Evolutionary conservation across 371 early-diverging fungal species (phyloP).

Genomic region (Mortierella sp.): DNA sequence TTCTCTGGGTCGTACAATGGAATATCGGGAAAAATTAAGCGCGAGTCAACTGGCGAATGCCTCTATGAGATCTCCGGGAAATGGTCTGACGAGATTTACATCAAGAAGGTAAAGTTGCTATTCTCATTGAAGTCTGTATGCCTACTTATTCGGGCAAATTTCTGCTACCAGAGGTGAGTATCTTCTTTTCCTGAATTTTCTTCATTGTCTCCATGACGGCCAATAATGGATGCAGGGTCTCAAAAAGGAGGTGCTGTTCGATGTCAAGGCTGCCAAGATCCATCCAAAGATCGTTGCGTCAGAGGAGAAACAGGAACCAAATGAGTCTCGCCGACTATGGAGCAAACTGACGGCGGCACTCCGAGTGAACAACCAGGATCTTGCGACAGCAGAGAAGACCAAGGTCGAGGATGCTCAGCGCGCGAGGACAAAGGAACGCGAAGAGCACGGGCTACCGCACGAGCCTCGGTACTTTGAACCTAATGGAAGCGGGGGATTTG

Average conservation of each 20-base stretch:
- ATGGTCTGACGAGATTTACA: constrained; percentile 85
- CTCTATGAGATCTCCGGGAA: constrained; percentile 88
- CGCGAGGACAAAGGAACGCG: constrained; percentile 69
- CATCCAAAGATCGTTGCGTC: constrained; percentile 77
- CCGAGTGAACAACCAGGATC: constrained; percentile 71
- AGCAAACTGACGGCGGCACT: constrained; percentile 82
- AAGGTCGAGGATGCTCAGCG: constrained; percentile 90
- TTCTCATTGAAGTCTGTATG: too few species aligned
- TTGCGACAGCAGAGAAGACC: constrained; percentile 86
- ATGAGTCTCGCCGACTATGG: constrained; percentile 93
- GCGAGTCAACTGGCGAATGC: constrained; percentile 78
- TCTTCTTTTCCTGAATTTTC: too few species aligned
- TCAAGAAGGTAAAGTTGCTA: constrained; percentile 46
- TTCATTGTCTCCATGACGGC: too few species aligned
- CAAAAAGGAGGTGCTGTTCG: constrained; percentile 71
- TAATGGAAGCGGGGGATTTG: constrained; percentile 16
- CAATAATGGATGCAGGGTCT: constrained; percentile 25
- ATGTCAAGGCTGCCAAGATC: constrained; percentile 69
- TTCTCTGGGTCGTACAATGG: constrained; percentile 87
- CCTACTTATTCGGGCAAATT: too few species aligned
- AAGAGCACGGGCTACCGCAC: constrained; percentile 56
- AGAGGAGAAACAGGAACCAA: constrained; percentile 78
- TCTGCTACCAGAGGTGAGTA: background rate
- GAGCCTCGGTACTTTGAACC: constrained; percentile 32
- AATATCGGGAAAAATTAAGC: constrained; percentile 86